Evolutionary conservation across 208 protist species (phyloP), one percentile per base, ranked within the genome.

Genomic region (Crithidia bombi): DNA sequence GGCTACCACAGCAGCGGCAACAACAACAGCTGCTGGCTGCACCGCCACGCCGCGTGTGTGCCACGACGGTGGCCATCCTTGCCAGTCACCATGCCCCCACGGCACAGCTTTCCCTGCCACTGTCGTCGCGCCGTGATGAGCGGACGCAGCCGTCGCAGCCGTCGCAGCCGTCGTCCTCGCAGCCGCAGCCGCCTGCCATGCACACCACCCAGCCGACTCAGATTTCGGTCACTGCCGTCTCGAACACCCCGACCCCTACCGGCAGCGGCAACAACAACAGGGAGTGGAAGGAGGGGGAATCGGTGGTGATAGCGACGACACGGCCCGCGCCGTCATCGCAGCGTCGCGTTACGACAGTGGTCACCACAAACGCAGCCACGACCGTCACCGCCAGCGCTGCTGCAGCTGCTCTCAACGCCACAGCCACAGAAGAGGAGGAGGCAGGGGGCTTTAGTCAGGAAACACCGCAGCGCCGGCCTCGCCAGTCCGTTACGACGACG

Each of bases 401-500:
- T 36, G 32, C 50, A 7, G 50, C 43, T 5, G 9, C 43, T n/a
- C 9, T n/a, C 17, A 39, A 33, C 30, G 19, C 28, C 28, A 19
- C 52, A 41, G 47, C 52, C 28, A 1, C 32, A 59, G 21, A 0
- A 3, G 32, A 3, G 35, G 54, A 30, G 54, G 54, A 59, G 2
- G 47, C 23, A 35, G 51, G 28, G 39, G 39, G 19, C 11, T 38
- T 9, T 49, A 26, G 54, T 5, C 64, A 77, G 10, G 47, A 77
- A 32, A 77, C 71, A 1, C 71, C 71, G n/a, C 62, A 77, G 63
- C 65, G 59, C 44, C 65, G 41, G 3, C 23, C 58, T 1, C 43
- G 38, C 23, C 46, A 6, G 33, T 10, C 46, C 21, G 17, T 23
- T 23, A 23, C 46, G 2, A 28, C 41, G 26, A 39, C 57, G 3